phyloP scores from a whole-genome alignment of 805 yeast species.

The Candida patagonica region DNA sequence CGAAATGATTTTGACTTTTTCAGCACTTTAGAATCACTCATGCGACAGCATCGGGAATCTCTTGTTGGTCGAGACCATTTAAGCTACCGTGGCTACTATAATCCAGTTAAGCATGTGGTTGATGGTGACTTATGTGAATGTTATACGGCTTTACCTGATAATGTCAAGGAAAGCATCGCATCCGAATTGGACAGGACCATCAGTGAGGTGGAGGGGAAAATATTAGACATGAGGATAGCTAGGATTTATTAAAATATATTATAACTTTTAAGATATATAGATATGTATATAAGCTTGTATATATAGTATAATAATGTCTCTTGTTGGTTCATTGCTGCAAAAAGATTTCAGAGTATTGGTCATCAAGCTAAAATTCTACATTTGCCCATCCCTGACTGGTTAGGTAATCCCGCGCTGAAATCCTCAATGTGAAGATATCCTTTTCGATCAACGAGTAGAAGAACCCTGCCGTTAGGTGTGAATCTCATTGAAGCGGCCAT shows the following conservation, averaged over 20 bases:
- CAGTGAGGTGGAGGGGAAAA: constrained; percentile 24
- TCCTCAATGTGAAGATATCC: constrained; percentile 75
- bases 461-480: constrained; percentile 71
- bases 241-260: constrained; percentile 16
- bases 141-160: constrained; percentile 28
- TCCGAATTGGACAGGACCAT: constrained; percentile 24
- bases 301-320: no score
- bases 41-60: constrained; percentile 10
- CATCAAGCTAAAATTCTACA: constrained; percentile 20
- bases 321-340: no score
- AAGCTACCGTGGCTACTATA: constrained; percentile 67
- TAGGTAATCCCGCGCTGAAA: constrained; percentile 79
- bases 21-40: constrained; percentile 41
- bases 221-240: constrained; percentile 24
- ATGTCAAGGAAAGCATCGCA: constrained; percentile 23
- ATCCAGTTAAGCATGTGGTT: constrained; percentile 65
- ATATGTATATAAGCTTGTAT: background rate
- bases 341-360: background rate
- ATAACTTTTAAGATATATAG: no score
- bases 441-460: constrained; percentile 70
- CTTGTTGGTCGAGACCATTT: constrained; percentile 60
- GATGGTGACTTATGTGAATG: constrained; percentile 84
- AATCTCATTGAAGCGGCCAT: constrained; percentile 76
- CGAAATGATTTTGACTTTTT: constrained; percentile 54
- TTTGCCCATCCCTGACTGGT: constrained; percentile 29